Base-by-base conservation (phyloP, 805 yeast species). In the Metschnikowia cubensis region DNA sequence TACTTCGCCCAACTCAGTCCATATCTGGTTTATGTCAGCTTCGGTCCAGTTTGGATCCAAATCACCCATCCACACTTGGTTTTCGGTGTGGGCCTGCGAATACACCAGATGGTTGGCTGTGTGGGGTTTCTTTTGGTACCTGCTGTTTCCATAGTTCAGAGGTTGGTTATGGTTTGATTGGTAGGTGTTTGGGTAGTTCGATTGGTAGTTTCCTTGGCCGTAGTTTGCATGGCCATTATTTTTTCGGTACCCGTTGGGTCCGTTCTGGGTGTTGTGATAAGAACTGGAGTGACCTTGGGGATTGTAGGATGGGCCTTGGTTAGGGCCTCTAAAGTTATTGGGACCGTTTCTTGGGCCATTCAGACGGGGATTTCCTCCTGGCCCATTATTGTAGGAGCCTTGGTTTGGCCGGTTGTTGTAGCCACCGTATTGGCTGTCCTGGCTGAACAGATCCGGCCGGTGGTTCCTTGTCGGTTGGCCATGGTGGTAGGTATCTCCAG, bases 31-130 rank as follows among this genome's bases (percentile, higher is more conserved):
- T 47, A 91, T 77, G 11, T 79, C 71, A 36, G 70, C 65, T 63
- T 90, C 97, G 52, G 86, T 88, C 90, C 96, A 87, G 64, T 79
- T 73, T 8, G 87, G 87, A 58, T 89, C 96, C 41, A 90, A 69
- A 59, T 89, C 97, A 20, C 97, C 97, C 96, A 90, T 91, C 86
- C 91, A 87, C 45, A 87, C 62, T 56, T 80, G 83, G 43, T 51
- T 56, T 32, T 53, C 60, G 13, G 59, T 42, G 15, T 55, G 55
- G 6, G 55, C 45, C 42, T 57, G 60, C 41, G 51, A 47, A 40
- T 57, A 57, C 3, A 56, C 60, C 33, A 46, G 59, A 35, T 57
- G 60, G 41, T 50, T 50, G 5, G 51, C 41, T 35, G 49, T 51
- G 35, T 36, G 35, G 11, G 50, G 47, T 20, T 50, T 45, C 37